A percentile compares a stretch with the other conserved stretches of the same genome.
phyloP scores from a whole-genome alignment of 2,329 filamentous ascomycete species.

The Aaosphaeria arxii region DNA sequence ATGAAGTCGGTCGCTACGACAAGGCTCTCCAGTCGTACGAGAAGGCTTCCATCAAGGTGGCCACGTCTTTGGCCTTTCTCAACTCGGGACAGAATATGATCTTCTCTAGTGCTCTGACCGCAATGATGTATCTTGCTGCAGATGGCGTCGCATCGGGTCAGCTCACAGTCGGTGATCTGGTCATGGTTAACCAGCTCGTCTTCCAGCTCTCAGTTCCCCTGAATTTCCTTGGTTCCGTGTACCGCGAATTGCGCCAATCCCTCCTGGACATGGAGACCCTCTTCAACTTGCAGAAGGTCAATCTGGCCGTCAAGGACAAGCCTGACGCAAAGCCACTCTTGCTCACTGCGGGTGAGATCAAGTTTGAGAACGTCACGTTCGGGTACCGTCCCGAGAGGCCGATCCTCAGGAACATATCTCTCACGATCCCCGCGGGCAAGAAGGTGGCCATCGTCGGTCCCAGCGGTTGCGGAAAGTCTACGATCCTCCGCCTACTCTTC shows the following conservation, averaged over 20 bases:
- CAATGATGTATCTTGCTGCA: conserved; percentile 97
- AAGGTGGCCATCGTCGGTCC: conserved; percentile 96
- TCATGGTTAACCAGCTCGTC: conserved; percentile 98
- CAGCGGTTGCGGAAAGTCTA: conserved; percentile 94
- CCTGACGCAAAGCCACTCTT: conserved; percentile 70
- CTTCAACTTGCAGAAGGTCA: conserved; percentile 96
- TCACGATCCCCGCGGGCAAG: conserved; percentile 92
- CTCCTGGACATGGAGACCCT: conserved; percentile 97
- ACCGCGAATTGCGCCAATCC: conserved; percentile 90
- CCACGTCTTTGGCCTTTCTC: conserved; percentile 86
- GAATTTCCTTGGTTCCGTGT: conserved; percentile 97
- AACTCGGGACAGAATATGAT: conserved; percentile 97
- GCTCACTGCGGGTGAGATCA: conserved; percentile 82
- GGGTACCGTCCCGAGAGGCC: conserved; percentile 84
- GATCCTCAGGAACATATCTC: conserved; percentile 77
- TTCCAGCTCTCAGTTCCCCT: conserved; percentile 96
- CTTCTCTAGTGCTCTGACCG: conserved; percentile 88
- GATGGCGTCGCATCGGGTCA: conserved; percentile 79
- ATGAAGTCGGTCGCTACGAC: conserved; percentile 88
- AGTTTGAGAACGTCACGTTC: conserved; percentile 92
- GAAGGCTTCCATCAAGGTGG: conserved; percentile 92
- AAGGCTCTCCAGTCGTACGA: conserved; percentile 83
- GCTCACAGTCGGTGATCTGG: conserved; percentile 89
- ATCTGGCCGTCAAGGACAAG: conserved; percentile 78
- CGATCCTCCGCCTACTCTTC: conserved; percentile 85